Evolutionary conservation across 2,329 filamentous ascomycete species (phyloP), one percentile per base, ranked within the genome.

Genomic region (Talaromyces sp.): DNA sequence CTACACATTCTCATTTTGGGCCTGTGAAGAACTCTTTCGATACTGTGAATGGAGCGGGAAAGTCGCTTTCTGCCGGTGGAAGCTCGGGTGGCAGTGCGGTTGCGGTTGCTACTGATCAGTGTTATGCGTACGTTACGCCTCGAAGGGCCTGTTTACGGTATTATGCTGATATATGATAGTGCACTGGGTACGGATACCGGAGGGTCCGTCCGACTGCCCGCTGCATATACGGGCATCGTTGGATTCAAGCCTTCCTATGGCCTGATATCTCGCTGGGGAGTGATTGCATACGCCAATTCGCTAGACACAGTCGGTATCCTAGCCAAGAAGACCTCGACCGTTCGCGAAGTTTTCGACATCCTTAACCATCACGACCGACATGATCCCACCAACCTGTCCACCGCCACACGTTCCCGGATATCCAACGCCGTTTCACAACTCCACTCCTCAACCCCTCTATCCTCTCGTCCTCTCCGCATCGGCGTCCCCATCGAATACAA

Each of bases 171-270:
- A 7, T 18, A n/a, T 46, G 64, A 61, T 64, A 83, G 82, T 40
- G 92, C 92, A 7, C 79, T 99, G 31, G 95, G 95, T 18, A 98
- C 95, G 21, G 95, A 99, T 73, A 99, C 93, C 0, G 93, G 93
- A 67, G 93, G 93, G 14, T 96, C 91, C 1, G 89, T 97, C 56
- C 84, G 93, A 63, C 82, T 97, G 56, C 93, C 93, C 0, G 93
- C 93, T 14, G 91, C 93, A 1, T 97, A 96, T 73, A 92, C 89
- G 8, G 90, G 90, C 3, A 83, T 88, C 0, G 83, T 93, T 16
- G 93, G 93, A 0, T 96, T 93, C 77, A 96, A 97, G 76, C 93
- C 93, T 1, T 95, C 90, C 31, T 97, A 97, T 72, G 93, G 93
- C 16, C 84, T 93, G 77, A 76, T 97, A 33, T 96, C 91, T 50